Evolutionary conservation across 768 basidiomycete genomes (phyloP).

Genomic region (Suillus brevipes): DNA sequence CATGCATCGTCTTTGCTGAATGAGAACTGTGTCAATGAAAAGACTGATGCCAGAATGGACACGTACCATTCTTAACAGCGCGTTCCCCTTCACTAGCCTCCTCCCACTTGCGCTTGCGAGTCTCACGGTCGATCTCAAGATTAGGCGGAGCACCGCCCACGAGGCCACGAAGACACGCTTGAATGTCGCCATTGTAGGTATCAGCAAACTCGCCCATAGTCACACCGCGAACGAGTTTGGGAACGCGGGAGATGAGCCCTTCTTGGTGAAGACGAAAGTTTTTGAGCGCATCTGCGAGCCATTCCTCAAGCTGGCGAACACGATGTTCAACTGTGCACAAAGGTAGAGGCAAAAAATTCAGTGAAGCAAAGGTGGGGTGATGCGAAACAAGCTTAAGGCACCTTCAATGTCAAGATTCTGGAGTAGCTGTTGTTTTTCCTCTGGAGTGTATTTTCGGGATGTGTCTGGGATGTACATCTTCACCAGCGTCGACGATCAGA

Average conservation of each 20-base stretch:
- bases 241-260: constrained; percentile 70
- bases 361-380: constrained; percentile 2
- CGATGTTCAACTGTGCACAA: constrained; percentile 59
- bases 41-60: neutral
- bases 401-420: constrained; percentile 83
- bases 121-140: constrained; percentile 63
- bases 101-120: constrained; percentile 78
- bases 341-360: constrained; percentile 1
- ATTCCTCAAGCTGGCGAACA: constrained; percentile 70
- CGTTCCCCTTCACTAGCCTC: constrained; percentile 44
- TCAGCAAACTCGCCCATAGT: constrained; percentile 77
- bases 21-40: constrained; percentile 8
- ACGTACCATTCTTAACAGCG: constrained; percentile 61
- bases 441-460: constrained; percentile 47
- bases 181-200: constrained; percentile 76
- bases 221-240: constrained; percentile 69
- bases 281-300: constrained; percentile 71
- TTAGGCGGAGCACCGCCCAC: constrained; percentile 44
- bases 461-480: constrained; percentile 23
- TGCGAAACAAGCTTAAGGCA: constrained; percentile 26
- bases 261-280: constrained; percentile 77
- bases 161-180: constrained; percentile 65
- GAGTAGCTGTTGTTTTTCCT: constrained; percentile 75
- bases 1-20: constrained; percentile 45
- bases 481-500: neutral